Evolutionary conservation across 2,329 filamentous ascomycete species (phyloP).

Genomic region (Nectriaceae sp.): DNA sequence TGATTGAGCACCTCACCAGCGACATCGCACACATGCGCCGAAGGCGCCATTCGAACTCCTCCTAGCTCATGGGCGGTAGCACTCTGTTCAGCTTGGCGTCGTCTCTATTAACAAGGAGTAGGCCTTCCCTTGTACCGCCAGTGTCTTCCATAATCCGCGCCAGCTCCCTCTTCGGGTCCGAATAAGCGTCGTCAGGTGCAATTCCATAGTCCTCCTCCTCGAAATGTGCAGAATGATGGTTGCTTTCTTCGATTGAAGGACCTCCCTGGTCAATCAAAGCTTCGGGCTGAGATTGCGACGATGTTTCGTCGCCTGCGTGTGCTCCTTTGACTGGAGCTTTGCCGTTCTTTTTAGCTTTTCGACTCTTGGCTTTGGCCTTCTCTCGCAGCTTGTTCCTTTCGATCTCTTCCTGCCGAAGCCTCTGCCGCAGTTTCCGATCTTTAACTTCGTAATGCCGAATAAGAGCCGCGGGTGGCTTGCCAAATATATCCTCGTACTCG

Average conservation of each 20-base stretch:
- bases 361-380: constrained; percentile 90
- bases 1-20: too few relatives aligned
- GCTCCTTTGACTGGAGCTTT: constrained; percentile 50
- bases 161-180: constrained; percentile 20
- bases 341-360: constrained; percentile 79
- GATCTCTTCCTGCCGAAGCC: constrained; percentile 79
- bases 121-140: too few relatives aligned
- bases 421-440: constrained; percentile 80
- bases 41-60: too few relatives aligned
- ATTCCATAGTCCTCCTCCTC: constrained; percentile 43
- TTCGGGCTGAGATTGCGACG: constrained; percentile 23
- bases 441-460: constrained; percentile 95
- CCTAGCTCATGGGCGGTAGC: too few relatives aligned
- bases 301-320: constrained; percentile 22
- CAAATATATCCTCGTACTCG: constrained; percentile 95
- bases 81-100: too few relatives aligned
- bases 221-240: constrained; percentile 40
- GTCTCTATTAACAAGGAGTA: too few relatives aligned
- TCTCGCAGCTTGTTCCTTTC: constrained; percentile 83
- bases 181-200: constrained; percentile 31
- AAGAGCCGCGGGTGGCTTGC: constrained; percentile 78
- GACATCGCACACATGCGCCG: too few relatives aligned
- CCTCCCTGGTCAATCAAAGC: constrained; percentile 23
- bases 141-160: too few relatives aligned
- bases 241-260: constrained; percentile 24